Conservation (phyloP, 139 green algal species). For the Chara braunii region DNA sequence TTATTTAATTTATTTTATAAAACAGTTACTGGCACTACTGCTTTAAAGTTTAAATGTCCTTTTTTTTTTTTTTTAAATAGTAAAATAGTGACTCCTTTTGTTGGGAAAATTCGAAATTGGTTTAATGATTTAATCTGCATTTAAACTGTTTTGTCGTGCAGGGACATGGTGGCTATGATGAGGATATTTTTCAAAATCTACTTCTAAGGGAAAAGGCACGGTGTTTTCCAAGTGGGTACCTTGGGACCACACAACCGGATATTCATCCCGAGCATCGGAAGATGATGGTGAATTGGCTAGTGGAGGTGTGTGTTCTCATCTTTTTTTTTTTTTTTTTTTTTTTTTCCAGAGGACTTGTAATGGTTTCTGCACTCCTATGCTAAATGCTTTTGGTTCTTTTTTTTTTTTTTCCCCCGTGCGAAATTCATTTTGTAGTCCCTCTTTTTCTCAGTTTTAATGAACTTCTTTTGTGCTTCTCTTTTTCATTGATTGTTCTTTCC, state of each 20-base stretch:
- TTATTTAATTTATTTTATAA: too few relatives aligned
- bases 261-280: constrained; percentile 20
- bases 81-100: too few relatives aligned
- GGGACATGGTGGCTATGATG: constrained; percentile 16
- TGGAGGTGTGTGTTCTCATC: constrained; percentile 20
- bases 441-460: too few relatives aligned
- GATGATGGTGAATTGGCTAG: constrained; percentile 40
- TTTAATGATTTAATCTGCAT: too few relatives aligned
- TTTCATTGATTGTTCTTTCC: too few relatives aligned
- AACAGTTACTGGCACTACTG: too few relatives aligned
- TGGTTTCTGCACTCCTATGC: background rate
- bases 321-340: background rate
- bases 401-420: too few relatives aligned
- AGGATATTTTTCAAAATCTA: constrained; percentile 30
- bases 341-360: background rate
- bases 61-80: too few relatives aligned
- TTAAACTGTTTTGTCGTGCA: constrained; percentile 12
- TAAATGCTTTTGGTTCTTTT: background rate
- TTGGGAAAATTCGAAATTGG: too few relatives aligned
- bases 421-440: too few relatives aligned
- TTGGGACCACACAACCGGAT: constrained; percentile 5
- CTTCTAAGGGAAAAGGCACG: background rate
- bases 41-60: too few relatives aligned
- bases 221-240: constrained; percentile 16
- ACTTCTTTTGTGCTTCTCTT: too few relatives aligned